phyloP scores from a whole-genome alignment of 306 rosid genomes.

The Begonia fuchsioides region DNA sequence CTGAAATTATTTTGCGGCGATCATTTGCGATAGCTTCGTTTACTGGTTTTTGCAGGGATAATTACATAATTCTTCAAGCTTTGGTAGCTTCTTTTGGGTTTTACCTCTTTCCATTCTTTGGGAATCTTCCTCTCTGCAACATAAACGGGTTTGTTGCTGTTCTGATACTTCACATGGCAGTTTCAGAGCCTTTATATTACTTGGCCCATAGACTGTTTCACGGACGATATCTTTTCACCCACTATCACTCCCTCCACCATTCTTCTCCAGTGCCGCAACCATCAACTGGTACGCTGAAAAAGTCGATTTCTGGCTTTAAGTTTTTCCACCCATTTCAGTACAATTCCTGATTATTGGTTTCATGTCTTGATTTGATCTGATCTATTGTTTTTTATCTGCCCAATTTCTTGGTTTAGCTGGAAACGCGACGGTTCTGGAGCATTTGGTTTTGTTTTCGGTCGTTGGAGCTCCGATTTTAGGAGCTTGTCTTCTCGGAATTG shows the following conservation, averaged over 20 bases:
- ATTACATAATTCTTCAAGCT: constrained; percentile 69
- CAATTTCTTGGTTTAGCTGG: constrained; percentile 38
- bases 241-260: constrained; percentile 77
- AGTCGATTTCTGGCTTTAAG: not conserved
- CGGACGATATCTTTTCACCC: constrained; percentile 26
- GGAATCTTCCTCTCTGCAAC: constrained; percentile 57
- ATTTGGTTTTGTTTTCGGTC: constrained; percentile 29
- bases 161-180: constrained; percentile 47
- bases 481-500: constrained; percentile 29
- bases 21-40: too few species aligned
- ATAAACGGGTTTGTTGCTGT: constrained; percentile 37
- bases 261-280: constrained; percentile 57
- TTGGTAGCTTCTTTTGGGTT: constrained; percentile 32
- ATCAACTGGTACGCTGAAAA: constrained; percentile 33
- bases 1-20: too few species aligned
- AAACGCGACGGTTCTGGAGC: constrained; percentile 56
- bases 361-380: constrained; percentile 1
- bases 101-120: constrained; percentile 39
- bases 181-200: constrained; percentile 82
- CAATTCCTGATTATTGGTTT: too few species aligned
- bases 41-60: constrained; percentile 39
- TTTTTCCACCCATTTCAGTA: too few species aligned
- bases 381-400: not conserved
- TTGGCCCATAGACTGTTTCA: constrained; percentile 55
- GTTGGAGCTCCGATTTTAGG: constrained; percentile 62